Base-by-base conservation (phyloP, 225 moss, liverwort and hornwort species). In the Pseudoscleropodium purum region DNA sequence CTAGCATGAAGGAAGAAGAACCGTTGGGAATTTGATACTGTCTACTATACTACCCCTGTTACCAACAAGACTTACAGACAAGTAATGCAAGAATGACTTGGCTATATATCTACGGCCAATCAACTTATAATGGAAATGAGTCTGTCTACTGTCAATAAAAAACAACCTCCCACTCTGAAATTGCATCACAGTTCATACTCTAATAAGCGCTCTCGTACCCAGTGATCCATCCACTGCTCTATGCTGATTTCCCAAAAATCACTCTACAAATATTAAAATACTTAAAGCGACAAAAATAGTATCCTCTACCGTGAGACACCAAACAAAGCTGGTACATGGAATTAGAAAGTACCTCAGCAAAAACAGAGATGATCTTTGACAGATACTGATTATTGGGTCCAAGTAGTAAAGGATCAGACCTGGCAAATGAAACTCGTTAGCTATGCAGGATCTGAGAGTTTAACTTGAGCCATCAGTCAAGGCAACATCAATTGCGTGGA, bases 391-490 rank as follows among this genome's bases (percentile, higher is more conserved):
- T 95, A 77, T 92, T 97, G 8, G 96, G 94, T 82, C 99, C 99
- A 84, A 99, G 96, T 79, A 99, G 95, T 86, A 93, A 91, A 79
- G 95, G 88, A 92, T 99, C 99, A 81, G 96, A 97, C 94, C 99
- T 99, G 95, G 54, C 79, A 76, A 81, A 79, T 39, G 20, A 24
- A 76, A 59, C 84, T 41, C 23, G 37, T 86, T 59, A 85, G 37
- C 41, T 7, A 45, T 62, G n/a, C 61, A 61, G 49, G 59, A 25
- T 30, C 67, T 67, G 41, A 79, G 60, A 61, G 68, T 47, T 43
- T 27, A 41, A 41, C 63, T 74, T 63, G 37, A 83, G 54, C 26
- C 31, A 43, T 66, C 29, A 56, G 36, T 65, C 65, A 26, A 65
- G 27, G 54, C 59, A 89, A 89, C 37, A 33, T 39, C n/a, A 69